Evolutionary conservation across 345 rosid genomes (phyloP).

Genomic region (Reutealis trisperma): DNA sequence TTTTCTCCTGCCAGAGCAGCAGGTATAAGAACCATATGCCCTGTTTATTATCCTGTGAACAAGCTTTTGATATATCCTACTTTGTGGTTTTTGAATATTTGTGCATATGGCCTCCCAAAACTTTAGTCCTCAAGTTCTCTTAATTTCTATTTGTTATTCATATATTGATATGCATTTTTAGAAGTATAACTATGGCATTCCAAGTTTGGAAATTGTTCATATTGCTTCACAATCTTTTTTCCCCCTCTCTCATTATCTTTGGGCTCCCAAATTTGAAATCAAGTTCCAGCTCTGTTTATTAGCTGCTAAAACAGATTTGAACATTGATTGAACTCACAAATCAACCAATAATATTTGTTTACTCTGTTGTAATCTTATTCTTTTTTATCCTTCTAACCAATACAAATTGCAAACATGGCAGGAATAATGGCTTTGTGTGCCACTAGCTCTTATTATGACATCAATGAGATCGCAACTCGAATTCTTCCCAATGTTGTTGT

Average conservation of each 20-base stretch:
- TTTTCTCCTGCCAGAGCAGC: constrained; percentile 99
- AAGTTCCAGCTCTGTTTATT: not conserved
- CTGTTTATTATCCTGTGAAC: not conserved
- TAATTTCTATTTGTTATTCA: no score
- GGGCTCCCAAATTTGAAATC: not conserved
- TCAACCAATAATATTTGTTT: not conserved
- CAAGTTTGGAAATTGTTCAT: no score
- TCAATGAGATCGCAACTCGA: constrained; percentile 86
- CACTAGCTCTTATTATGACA: constrained; percentile 85
- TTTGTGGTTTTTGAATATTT: no score
- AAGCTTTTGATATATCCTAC: no score
- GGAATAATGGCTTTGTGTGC: constrained; percentile 97
- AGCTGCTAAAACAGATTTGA: not conserved
- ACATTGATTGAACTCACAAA: not conserved
- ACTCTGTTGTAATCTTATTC: constrained; percentile 5
- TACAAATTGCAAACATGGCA: constrained; percentile 33
- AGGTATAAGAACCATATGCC: constrained; percentile 50
- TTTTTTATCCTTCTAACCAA: constrained; percentile 12
- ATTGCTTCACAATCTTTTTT: no score
- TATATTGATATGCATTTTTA: no score
- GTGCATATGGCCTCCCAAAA: no score
- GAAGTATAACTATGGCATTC: no score
- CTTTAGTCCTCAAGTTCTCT: no score
- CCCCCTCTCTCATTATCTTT: no score
- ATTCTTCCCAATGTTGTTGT: constrained; percentile 88